Conservation (phyloP, 441 rosid genomes). For the Erodium texanum region DNA sequence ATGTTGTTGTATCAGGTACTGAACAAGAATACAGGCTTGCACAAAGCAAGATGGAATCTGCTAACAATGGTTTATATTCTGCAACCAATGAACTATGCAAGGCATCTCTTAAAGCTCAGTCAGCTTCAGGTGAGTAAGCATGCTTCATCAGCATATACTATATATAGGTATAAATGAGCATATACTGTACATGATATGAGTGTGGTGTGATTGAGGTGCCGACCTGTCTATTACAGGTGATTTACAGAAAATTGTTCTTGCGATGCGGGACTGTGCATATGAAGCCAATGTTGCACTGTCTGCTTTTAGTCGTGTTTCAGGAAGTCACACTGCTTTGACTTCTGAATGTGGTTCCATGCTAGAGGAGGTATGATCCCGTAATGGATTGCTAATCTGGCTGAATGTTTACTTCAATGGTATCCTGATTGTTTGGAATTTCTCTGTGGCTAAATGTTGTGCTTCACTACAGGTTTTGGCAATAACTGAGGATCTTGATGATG, state of each 20-base stretch:
- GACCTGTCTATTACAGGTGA: constrained; percentile 44
- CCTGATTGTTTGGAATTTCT: constrained; percentile 4
- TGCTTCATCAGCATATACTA: constrained; percentile 16
- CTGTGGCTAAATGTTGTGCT: constrained; percentile 21
- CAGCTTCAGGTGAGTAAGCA: constrained; percentile 68
- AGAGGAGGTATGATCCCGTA: constrained; percentile 58
- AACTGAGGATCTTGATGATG: constrained; percentile 86
- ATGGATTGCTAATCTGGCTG: neutral
- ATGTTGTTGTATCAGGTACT: constrained; percentile 37
- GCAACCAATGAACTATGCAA: constrained; percentile 64
- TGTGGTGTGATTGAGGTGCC: neutral
- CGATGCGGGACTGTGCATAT: constrained; percentile 86
- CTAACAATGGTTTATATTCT: constrained; percentile 67
- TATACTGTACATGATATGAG: neutral
- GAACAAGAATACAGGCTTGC: constrained; percentile 92
- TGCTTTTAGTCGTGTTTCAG: constrained; percentile 67
- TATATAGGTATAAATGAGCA: constrained; percentile 9
- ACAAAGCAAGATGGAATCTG: constrained; percentile 79
- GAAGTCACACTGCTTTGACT: constrained; percentile 88
- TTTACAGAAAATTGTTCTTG: constrained; percentile 67
- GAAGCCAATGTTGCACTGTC: constrained; percentile 73
- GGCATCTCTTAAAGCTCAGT: constrained; percentile 79
- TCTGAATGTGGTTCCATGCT: constrained; percentile 97
- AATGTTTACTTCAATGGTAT: neutral
- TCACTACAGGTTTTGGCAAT: constrained; percentile 72